Conservation (phyloP, 805 yeast genomes). For the Candida khao-thaluensis region DNA sequence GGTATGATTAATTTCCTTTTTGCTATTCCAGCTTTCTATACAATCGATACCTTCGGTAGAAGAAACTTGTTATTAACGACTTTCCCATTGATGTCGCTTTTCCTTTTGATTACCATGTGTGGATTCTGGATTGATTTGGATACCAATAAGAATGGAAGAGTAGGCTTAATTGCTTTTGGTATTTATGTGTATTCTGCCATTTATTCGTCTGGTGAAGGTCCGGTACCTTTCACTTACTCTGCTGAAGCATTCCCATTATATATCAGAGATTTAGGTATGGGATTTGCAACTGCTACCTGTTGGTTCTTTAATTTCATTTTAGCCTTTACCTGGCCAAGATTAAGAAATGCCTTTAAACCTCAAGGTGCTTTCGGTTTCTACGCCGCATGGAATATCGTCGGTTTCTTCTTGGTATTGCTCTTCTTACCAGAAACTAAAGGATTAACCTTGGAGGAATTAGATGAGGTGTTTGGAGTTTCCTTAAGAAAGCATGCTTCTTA, state of each 20-base stretch:
- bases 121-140: conserved; percentile 65
- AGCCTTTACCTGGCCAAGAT: conserved; percentile 77
- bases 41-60: conserved; percentile 77
- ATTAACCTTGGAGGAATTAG: conserved; percentile 73
- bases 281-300: conserved; percentile 70
- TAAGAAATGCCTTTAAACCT: conserved; percentile 61
- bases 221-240: conserved; percentile 84
- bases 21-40: conserved; percentile 78
- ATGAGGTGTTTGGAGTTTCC: conserved; percentile 66
- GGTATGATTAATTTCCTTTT: conserved; percentile 78
- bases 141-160: conserved; percentile 44
- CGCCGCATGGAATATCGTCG: conserved; percentile 79
- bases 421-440: conserved; percentile 67
- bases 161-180: conserved; percentile 69
- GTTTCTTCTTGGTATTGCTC: conserved; percentile 69
- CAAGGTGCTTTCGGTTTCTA: conserved; percentile 89
- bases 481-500: conserved; percentile 50
- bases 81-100: conserved; percentile 63
- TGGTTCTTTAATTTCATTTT: conserved; percentile 72
- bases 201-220: conserved; percentile 85
- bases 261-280: conserved; percentile 78
- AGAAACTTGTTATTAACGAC: conserved; percentile 55
- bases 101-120: conserved; percentile 61
- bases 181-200: conserved; percentile 70
- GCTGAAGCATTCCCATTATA: conserved; percentile 81